These are phyloP conservation scores for Spathaspora passalidarum DNA, from an alignment of 805 yeast genomes.

Conservation along the genomic window DNA sequence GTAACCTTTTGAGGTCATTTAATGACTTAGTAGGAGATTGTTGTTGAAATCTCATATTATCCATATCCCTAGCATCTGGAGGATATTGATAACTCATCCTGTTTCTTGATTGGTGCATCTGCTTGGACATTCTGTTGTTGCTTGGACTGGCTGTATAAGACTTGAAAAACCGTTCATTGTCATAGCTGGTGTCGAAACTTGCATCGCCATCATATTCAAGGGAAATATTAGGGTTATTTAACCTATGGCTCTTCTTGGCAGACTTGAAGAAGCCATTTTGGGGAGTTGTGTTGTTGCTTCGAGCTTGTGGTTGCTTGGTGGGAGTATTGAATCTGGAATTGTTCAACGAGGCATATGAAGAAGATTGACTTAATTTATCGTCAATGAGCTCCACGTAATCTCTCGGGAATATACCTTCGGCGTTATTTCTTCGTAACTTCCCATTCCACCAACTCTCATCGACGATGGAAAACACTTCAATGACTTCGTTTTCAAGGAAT, in stretches of 20 bases:
- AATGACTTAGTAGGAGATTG: constrained; percentile 1
- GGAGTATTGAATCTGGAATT: constrained; percentile 13
- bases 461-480: constrained; percentile 74
- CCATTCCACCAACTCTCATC: constrained; percentile 97
- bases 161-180: constrained; percentile 6
- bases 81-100: constrained; percentile 13
- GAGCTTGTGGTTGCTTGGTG: constrained; percentile 3
- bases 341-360: constrained; percentile 15
- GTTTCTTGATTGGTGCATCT: constrained; percentile 16
- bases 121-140: constrained; percentile 13
- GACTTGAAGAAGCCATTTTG: constrained; percentile 9
- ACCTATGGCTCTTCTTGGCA: constrained; percentile 11
- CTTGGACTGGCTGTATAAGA: constrained; percentile 5
- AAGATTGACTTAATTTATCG: constrained; percentile 16
- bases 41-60: not conserved
- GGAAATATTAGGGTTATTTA: constrained; percentile 13
- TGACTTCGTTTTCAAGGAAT: constrained; percentile 88
- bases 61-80: constrained; percentile 11
- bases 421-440: constrained; percentile 68
- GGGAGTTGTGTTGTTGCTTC: constrained; percentile 11
- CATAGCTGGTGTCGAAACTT: constrained; percentile 24
- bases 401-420: constrained; percentile 83
- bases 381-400: constrained; percentile 71
- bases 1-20: constrained; percentile 10
- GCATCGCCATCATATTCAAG: constrained; percentile 16